Evolutionary conservation across 2,329 filamentous ascomycete species (phyloP).

Genomic region (Lasiodiplodia theobromae): DNA sequence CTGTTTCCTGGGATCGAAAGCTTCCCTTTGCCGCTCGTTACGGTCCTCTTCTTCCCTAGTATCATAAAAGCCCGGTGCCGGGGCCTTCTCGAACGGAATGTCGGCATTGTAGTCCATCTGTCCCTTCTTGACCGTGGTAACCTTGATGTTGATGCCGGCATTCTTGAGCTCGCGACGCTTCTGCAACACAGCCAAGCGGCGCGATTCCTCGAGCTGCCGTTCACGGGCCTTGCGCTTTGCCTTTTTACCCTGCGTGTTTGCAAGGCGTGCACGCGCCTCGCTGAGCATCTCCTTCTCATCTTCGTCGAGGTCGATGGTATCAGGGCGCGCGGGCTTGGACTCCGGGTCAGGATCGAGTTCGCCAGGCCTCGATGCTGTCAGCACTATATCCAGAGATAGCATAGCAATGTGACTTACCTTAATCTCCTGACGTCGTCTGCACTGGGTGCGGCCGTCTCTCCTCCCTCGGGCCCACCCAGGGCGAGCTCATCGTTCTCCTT

Average conservation of each 20-base stretch:
- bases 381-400: background rate
- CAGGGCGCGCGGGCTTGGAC: slow-evolving; percentile 91
- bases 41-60: slow-evolving; percentile 79
- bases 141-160: slow-evolving; percentile 97
- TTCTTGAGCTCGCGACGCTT: slow-evolving; percentile 97
- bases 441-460: slow-evolving; percentile 84
- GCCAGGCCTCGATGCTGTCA: slow-evolving; percentile 64
- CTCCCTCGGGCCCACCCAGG: slow-evolving; percentile 83
- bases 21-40: slow-evolving; percentile 84
- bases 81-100: slow-evolving; percentile 94
- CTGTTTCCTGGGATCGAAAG: slow-evolving; percentile 91
- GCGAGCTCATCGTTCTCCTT: slow-evolving; percentile 82
- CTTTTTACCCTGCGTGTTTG: slow-evolving; percentile 99
- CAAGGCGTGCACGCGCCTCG: slow-evolving; percentile 92
- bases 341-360: slow-evolving; percentile 98
- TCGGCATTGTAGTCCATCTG: slow-evolving; percentile 99
- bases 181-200: slow-evolving; percentile 86
- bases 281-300: slow-evolving; percentile 99
- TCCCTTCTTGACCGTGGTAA: slow-evolving; percentile 87
- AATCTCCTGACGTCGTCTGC: slow-evolving; percentile 91
- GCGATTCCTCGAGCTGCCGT: slow-evolving; percentile 92
- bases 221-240: slow-evolving; percentile 97
- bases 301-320: slow-evolving; percentile 97
- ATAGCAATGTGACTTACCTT: slow-evolving; percentile 27
- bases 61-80: slow-evolving; percentile 90